Base-by-base conservation (phyloP, 257 asterid genomes). In the Capsicum baccatum region DNA sequence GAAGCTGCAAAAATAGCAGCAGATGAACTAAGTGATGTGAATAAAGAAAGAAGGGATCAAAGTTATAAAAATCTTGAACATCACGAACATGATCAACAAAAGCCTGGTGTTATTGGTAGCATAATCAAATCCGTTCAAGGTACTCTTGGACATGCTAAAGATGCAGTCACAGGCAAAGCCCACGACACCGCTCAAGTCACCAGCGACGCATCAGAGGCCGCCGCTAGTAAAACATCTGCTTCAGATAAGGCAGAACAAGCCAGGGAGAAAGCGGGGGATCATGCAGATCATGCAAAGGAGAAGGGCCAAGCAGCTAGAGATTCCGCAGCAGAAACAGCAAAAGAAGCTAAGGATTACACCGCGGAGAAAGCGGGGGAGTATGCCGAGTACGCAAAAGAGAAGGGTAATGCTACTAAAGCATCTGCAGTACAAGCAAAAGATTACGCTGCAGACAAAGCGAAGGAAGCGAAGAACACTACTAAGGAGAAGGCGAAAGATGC, bases 141-240 rank as follows among this genome's bases (percentile, higher is more conserved):
- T 8, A 88, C 87, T 0, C 83, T 85, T 21, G 93, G 82, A 37
- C 89, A 91, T 0, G 91, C 90, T 16, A 91, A 88, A 76, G 92
- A 87, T 2, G 85, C 85, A 3, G 87, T 86, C 7, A 47, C 88
- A 8, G 89, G 89, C 2, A 87, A 74, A 69, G 62, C 96, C 47
- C 85, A 89, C 0, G 96, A 92, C 17, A 69, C 93, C 0, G 88
- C 89, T 4, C 44, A 39, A 39, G 44, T 39, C 5, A 39, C 5
- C 44, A 39, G 44, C 0, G 52, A 47, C 3, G 0, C 2, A 11
- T 79, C 42, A 4, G 81, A 63, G 0, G 80, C 12, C 0, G 17
- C 87, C 0, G 60, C 85, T 13, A 83, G 87, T 0, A 86, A 86
- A 21, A 82, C 85, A 2, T 54, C 80, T 2, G 56, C 88, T 0